phyloP scores from a whole-genome alignment of 768 basidiomycete genomes.

The Mycena galericulata region DNA sequence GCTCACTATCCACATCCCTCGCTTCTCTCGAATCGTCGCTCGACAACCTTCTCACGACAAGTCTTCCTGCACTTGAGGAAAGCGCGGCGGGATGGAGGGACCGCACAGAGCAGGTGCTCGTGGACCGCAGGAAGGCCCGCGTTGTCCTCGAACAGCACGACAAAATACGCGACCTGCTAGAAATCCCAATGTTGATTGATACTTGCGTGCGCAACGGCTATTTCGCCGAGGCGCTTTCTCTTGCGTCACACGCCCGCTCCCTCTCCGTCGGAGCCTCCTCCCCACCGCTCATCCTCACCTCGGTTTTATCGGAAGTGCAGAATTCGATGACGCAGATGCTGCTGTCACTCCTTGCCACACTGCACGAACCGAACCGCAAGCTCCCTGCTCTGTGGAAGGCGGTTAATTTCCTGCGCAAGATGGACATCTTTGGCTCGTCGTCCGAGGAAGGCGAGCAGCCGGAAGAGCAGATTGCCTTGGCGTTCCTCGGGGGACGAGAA shows the following conservation, averaged over 20 bases:
- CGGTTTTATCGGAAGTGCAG: conserved; percentile 75
- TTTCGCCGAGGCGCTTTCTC: conserved; percentile 91
- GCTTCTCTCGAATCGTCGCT: conserved; percentile 82
- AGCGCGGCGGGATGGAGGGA: conserved; percentile 78
- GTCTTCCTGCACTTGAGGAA: conserved; percentile 83
- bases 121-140: conserved; percentile 79
- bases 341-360: conserved; percentile 77
- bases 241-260: conserved; percentile 76
- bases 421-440: conserved; percentile 68
- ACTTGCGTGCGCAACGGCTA: conserved; percentile 94
- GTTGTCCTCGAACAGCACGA: conserved; percentile 95
- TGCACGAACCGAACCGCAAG: conserved; percentile 87
- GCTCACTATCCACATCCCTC: conserved; percentile 78
- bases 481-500: conserved; percentile 83
- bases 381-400: conserved; percentile 92
- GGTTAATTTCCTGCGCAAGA: conserved; percentile 86
- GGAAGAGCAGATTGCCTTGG: conserved; percentile 86
- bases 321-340: conserved; percentile 80
- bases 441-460: conserved; percentile 49
- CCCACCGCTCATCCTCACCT: conserved; percentile 64
- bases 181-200: conserved; percentile 91
- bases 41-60: conserved; percentile 68
- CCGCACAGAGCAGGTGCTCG: conserved; percentile 79
- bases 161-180: conserved; percentile 91
- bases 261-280: conserved; percentile 58